phyloP scores from a whole-genome alignment of 192 early-diverging fungal genomes.

The Coemansia sp. region DNA sequence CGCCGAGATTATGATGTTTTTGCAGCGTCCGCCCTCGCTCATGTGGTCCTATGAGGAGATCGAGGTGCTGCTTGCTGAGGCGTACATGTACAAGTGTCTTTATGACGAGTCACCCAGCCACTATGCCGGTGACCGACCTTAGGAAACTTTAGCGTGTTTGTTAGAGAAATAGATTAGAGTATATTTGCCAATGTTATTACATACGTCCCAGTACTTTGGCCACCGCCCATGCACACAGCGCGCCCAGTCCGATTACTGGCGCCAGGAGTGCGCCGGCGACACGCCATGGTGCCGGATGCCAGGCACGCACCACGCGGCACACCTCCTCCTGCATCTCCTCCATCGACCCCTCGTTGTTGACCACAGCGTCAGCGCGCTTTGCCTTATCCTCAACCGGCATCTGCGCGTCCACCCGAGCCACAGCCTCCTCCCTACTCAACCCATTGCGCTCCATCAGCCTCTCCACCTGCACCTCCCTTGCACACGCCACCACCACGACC shows the following conservation, averaged over 20 bases:
- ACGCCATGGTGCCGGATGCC: slow-evolving; percentile 29
- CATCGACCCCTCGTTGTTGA: slow-evolving; percentile 77
- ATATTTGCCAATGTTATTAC: too few species aligned
- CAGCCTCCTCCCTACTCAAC: slow-evolving; percentile 53
- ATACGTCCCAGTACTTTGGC: slow-evolving; percentile 9
- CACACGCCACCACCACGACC: slow-evolving; percentile 76
- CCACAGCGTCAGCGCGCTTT: slow-evolving; percentile 71
- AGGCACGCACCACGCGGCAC: slow-evolving; percentile 9
- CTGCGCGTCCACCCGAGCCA: slow-evolving; percentile 80
- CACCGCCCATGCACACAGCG: slow-evolving; percentile 27
- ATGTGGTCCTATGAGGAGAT: slow-evolving; percentile 90
- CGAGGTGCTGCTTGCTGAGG: slow-evolving; percentile 91
- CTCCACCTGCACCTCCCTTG: slow-evolving; percentile 64
- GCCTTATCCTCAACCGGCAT: slow-evolving; percentile 79
- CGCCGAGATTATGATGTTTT: slow-evolving; percentile 88
- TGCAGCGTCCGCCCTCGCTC: slow-evolving; percentile 85
- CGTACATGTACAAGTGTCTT: slow-evolving; percentile 95
- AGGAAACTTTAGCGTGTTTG: too few species aligned
- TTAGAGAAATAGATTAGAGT: too few species aligned
- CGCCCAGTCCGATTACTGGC: slow-evolving; percentile 22
- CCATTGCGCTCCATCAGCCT: slow-evolving; percentile 74
- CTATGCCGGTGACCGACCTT: slow-evolving; percentile 17
- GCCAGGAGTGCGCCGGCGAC: slow-evolving; percentile 29
- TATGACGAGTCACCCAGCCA: slow-evolving; percentile 93
- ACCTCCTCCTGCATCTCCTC: slow-evolving; percentile 41